Conservation (phyloP, 805 yeast genomes). For the Starmerella bombi region DNA sequence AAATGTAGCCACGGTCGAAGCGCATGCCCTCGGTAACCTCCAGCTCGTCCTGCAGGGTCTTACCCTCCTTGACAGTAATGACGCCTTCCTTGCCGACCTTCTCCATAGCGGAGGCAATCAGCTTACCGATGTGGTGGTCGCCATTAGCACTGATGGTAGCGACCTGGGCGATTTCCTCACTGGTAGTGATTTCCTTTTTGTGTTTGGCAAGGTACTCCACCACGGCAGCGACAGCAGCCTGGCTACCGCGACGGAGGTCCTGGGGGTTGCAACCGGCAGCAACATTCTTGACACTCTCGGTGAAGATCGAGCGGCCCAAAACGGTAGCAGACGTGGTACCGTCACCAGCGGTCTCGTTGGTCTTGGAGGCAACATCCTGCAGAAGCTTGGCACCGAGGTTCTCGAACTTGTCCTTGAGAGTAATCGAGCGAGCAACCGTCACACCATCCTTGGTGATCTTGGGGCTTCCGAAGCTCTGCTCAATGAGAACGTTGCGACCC, state of each 20-base stretch:
- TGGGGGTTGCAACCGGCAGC: conserved; percentile 99
- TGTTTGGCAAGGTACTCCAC: conserved; percentile 69
- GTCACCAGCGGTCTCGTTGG: conserved; percentile 96
- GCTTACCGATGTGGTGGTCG: conserved; percentile 77
- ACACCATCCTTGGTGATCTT: conserved; percentile 99
- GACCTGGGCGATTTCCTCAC: conserved; percentile 93
- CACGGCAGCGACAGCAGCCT: conserved; percentile 90
- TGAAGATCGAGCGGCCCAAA: conserved; percentile 85
- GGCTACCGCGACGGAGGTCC: conserved; percentile 95
- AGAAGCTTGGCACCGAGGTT: conserved; percentile 90
- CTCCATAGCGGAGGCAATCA: conserved; percentile 93
- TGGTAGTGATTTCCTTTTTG: conserved; percentile 86
- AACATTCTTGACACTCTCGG: conserved; percentile 89
- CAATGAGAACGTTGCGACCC: conserved; percentile 93
- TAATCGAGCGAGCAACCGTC: conserved; percentile 80
- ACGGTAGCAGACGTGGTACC: conserved; percentile 98
- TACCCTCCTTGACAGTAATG: conserved; percentile 93
- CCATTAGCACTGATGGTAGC: conserved; percentile 98
- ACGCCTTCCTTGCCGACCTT: conserved; percentile 99
- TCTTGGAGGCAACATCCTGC: conserved; percentile 94
- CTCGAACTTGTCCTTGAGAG: conserved; percentile 79
- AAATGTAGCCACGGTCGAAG: conserved; percentile 93
- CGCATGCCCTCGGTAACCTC: conserved; percentile 98
- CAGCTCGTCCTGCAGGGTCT: conserved; percentile 88
- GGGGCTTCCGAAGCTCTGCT: conserved; percentile 93